Evolutionary conservation across 2,329 filamentous ascomycete genomes (phyloP), one percentile per base, ranked within the genome.

Genomic region (Phyllosticta paracitricarpa): DNA sequence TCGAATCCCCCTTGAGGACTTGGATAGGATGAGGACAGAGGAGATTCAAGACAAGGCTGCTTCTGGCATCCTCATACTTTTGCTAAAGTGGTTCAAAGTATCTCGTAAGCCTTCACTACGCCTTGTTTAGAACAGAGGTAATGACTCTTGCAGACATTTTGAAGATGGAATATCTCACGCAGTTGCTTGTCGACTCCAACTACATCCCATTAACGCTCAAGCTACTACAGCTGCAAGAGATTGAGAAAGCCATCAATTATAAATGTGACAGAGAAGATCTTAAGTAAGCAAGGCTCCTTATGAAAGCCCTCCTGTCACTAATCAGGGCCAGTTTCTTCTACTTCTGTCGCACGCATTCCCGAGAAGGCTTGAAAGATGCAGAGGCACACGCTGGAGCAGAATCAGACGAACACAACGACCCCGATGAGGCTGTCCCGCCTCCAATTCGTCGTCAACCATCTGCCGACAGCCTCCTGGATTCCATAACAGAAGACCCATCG

Each of bases 31-130:
- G 60, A 83, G 95, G 57, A 86, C 85, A 17, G 84, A 93, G 61
- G 94, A 99, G 73, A 92, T 99, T 58, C 88, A 88, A 12, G 85
- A 88, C 26, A 97, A 97, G 74, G 93, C 93, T 0, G 87, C 96
- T 24, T 94, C 91, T n/a, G 92, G 89, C 0, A 88, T 91, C 61
- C 77, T 99, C 28, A 78, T 99, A 28, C 78, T 96, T n/a, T 76
- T 97, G 54, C 72, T 97, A 63, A 99, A 97, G 75, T 99, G 94
- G 94, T 88, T 97, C 68, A 95, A 96, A 72, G 79, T 96, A 59
- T 97, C 91, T 62, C 94, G 91, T 95, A 79, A 79, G 89, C 79
- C 35, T 28, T 51, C n/a, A 26, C 54, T 2, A 10, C 8, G 19
- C 25, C n/a, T 54, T 30, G 51, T 55, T n/a, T 22, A 35, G 54